Conservation (phyloP, 768 basidiomycete genomes). For the Russula emetica region DNA sequence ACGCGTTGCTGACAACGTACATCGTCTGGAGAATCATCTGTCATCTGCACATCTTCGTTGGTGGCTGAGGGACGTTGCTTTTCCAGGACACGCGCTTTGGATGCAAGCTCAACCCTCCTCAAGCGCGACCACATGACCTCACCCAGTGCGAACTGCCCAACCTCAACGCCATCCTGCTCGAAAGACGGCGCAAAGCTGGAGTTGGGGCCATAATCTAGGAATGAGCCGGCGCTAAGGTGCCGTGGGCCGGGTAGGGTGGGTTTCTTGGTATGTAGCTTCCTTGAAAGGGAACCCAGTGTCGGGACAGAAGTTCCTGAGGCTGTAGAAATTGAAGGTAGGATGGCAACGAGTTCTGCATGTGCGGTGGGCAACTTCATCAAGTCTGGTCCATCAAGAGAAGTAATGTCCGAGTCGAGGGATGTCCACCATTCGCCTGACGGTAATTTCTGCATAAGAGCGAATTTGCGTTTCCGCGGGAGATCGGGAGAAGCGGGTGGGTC, state of each 20-base stretch:
- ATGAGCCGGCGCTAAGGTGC: constrained; percentile 57
- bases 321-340: constrained; percentile 58
- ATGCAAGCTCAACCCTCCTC: constrained; percentile 33
- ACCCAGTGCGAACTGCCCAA: constrained; percentile 58
- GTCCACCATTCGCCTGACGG: constrained; percentile 78
- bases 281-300: constrained; percentile 57
- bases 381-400: constrained; percentile 37
- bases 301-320: constrained; percentile 33
- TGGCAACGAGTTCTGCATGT: constrained; percentile 70
- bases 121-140: constrained; percentile 54
- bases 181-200: constrained; percentile 76
- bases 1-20: constrained; percentile 21
- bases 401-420: constrained; percentile 52
- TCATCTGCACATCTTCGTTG: constrained; percentile 4
- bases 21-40: constrained; percentile 19
- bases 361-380: constrained; percentile 54
- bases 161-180: constrained; percentile 69
- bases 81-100: constrained; percentile 20
- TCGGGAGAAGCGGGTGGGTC: constrained; percentile 30
- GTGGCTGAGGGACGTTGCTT: neutral
- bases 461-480: constrained; percentile 42
- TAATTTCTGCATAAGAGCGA: constrained; percentile 75
- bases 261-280: constrained; percentile 40
- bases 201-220: constrained; percentile 75
- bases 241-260: constrained; percentile 47